These are phyloP conservation scores for Hysterium pulicare DNA, from an alignment of 2,329 filamentous ascomycete species.

Conservation along the genomic window DNA sequence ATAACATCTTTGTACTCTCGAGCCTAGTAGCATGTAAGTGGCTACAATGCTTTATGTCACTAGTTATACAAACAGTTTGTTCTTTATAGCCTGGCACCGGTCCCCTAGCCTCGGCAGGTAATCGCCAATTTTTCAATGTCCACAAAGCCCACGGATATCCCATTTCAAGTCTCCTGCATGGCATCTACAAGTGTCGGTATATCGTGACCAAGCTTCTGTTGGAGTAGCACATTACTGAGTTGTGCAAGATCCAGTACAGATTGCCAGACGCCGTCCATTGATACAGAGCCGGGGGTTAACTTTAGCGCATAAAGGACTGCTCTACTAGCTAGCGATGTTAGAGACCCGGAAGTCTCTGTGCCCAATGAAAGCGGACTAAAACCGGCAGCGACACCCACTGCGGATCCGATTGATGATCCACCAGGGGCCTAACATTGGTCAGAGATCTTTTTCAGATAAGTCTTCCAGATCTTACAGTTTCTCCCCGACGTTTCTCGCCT, in stretches of 20 bases:
- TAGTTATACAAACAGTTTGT: neutral
- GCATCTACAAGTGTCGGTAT: neutral
- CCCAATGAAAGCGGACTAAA: constrained; percentile 30
- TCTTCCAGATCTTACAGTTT: neutral
- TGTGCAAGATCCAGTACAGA: neutral
- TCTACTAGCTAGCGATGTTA: constrained; percentile 17
- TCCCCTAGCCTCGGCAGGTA: neutral
- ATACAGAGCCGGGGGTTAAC: constrained; percentile 10
- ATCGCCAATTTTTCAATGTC: neutral
- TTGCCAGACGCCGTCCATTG: constrained; percentile 2
- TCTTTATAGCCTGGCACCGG: neutral
- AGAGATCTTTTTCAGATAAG: neutral
- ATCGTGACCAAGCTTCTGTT: neutral
- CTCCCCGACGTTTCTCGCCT: constrained; percentile 9
- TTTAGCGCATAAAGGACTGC: constrained; percentile 27
- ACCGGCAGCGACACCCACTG: constrained; percentile 30
- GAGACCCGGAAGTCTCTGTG: constrained; percentile 33
- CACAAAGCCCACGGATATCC: neutral
- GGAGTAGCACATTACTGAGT: neutral
- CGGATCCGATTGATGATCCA: constrained; percentile 35
- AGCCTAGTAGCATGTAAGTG: neutral
- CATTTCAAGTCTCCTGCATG: neutral
- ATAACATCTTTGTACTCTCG: neutral
- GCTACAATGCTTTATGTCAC: neutral
- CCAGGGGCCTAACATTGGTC: constrained; percentile 21